Conservation (phyloP, 208 protist species). For the Trypanosoma cruzi region DNA sequence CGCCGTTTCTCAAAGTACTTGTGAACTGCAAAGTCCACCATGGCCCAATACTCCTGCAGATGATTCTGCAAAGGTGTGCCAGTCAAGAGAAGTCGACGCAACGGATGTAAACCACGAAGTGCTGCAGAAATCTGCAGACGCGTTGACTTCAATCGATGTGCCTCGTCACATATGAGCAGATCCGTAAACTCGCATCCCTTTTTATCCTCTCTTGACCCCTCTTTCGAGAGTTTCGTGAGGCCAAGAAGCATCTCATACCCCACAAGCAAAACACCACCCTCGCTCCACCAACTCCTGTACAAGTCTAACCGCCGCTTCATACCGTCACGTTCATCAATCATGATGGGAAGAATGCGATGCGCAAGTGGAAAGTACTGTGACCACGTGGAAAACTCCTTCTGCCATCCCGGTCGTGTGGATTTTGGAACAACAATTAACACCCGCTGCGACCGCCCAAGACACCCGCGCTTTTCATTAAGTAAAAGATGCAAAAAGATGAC, state of each 20-base stretch:
- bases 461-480: conserved; percentile 18
- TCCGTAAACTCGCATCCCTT: conserved; percentile 48
- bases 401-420: conserved; percentile 67
- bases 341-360: conserved; percentile 41
- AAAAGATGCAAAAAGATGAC: conserved; percentile 85
- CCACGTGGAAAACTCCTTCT: conserved; percentile 69
- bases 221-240: conserved; percentile 46
- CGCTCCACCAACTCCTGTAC: conserved; percentile 50
- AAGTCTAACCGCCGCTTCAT: conserved; percentile 28
- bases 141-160: conserved; percentile 89
- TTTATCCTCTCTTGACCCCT: conserved; percentile 1
- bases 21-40: conserved; percentile 89
- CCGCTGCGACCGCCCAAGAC: conserved; percentile 19
- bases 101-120: conserved; percentile 67
- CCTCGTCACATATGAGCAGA: conserved; percentile 94
- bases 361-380: conserved; percentile 46
- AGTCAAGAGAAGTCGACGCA: conserved; percentile 86
- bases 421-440: conserved; percentile 78
- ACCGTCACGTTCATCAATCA: conserved; percentile 19
- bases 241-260: conserved; percentile 79
- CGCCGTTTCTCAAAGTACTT: conserved; percentile 74
- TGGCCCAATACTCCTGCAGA: conserved; percentile 90
- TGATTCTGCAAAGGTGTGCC: conserved; percentile 95
- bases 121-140: conserved; percentile 74
- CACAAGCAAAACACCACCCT: conserved; percentile 72